Evolutionary conservation across 75 land plant genomes (phyloP), one percentile per base, ranked within the genome.

Genomic region (Selaginella moellendorffii): DNA sequence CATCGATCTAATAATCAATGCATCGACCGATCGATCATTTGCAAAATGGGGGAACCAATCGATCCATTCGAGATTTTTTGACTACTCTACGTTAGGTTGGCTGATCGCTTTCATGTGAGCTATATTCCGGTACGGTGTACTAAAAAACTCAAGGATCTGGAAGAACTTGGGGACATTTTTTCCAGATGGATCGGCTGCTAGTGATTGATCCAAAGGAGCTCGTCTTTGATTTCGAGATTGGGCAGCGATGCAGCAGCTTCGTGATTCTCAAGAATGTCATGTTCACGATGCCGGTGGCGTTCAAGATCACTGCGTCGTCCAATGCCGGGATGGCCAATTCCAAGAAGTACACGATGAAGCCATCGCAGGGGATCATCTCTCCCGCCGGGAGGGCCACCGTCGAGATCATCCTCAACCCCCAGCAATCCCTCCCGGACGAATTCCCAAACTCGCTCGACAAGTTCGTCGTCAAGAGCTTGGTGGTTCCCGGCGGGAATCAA

Each of bases 281-380:
- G 36, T 52, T 71, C 54, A 61, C 78, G 18, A 52, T 52, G 64
- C 72, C 79, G 0, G 68, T 87, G 8, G 83, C 82, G 20, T 87
- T 81, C 83, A 87, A 87, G 52, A 74, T 87, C 54, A 84, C 84
- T 54, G 81, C 82, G 30, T 81, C 85, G 1, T 72, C 88, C 1
- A n/a, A n/a, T n/a, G n/a, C n/a, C n/a, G n/a, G n/a, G n/a, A n/a
- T n/a, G n/a, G n/a, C n/a, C n/a, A n/a, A n/a, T n/a, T 85, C 90
- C 14, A 60, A 73, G 63, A 81, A 76, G 66, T 87, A 81, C 71
- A 65, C 76, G 9, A 88, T 87, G 25, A 77, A 71, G 58, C 88
- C 88, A 20, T 80, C 78, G 0, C 64, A 29, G 24, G 92, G 92
- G 24, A 52, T 82, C 64, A 67, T 87, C 54, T 46, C 68, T 0